These are phyloP conservation scores for Amesomyces nigricolor DNA, from an alignment of 2,329 filamentous ascomycete genomes.

Conservation along the genomic window DNA sequence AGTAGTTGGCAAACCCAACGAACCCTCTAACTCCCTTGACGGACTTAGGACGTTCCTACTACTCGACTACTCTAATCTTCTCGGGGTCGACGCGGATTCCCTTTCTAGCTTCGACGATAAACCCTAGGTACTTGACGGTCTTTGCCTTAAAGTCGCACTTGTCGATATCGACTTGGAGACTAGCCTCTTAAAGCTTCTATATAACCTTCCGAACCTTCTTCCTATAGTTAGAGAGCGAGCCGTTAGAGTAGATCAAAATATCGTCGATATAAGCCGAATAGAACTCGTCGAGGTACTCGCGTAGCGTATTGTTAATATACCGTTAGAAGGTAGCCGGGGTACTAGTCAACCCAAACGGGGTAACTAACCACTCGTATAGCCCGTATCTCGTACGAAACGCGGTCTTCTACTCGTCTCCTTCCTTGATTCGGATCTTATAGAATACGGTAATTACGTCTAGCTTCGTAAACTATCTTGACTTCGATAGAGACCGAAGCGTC, in stretches of 20 bases:
- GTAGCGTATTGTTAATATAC: constrained; percentile 13
- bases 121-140: too few relatives aligned
- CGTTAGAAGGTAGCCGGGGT: constrained; percentile 9
- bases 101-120: too few relatives aligned
- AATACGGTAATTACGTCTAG: background rate
- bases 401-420: constrained; percentile 30
- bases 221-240: background rate
- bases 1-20: too few relatives aligned
- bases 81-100: too few relatives aligned
- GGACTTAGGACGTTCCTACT: too few relatives aligned
- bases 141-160: too few relatives aligned
- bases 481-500: background rate
- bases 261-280: constrained; percentile 16
- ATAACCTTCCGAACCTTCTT: constrained; percentile 4
- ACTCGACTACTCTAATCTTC: too few relatives aligned
- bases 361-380: constrained; percentile 30
- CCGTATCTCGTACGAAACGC: constrained; percentile 27
- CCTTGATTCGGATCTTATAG: background rate
- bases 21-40: too few relatives aligned
- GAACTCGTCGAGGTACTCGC: constrained; percentile 4
- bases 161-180: constrained; percentile 1
- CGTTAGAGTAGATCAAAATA: constrained; percentile 9
- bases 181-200: background rate
- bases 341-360: constrained; percentile 28
- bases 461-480: background rate